Base-by-base conservation (phyloP, 139 green algal species). In the Chlamydomonas sp. region DNA sequence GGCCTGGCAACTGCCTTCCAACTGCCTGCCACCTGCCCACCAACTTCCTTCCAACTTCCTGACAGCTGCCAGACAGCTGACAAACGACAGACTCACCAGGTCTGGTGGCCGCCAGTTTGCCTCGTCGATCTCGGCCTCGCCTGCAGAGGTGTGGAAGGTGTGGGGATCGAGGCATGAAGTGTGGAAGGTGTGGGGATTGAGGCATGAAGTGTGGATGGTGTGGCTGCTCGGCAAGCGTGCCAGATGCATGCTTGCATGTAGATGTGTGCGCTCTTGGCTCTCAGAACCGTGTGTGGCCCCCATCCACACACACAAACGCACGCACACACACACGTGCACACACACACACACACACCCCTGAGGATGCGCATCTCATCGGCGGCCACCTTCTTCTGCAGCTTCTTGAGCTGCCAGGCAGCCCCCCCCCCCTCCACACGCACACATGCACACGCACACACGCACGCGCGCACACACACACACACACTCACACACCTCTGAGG, bases 91-190 rank as follows among this genome's bases (percentile, higher is more conserved):
- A 62, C 28, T 31, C n/a, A 29, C 50, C 50, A 68, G 35, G 43
- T 65, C 59, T 33, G 31, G 5, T 5, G 48, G 74, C 69, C 50
- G 58, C 30, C 79, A 69, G n/a, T 74, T 60, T 31, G 43, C 13
- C 65, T 87, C 82, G 59, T 87, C 78, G 29, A 88, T 71, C 65
- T 81, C 80, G 61, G 78, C 69, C 68, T 90, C 83, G 5, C 88
- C 87, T 2, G 13, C 39, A 50, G 6, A 65, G 13, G 29, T 20
- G 22, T 38, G n/a, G n/a, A n/a, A n/a, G n/a, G n/a, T n/a, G n/a
- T n/a, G n/a, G n/a, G n/a, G n/a, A n/a, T n/a, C n/a, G n/a, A n/a
- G n/a, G n/a, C n/a, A n/a, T n/a, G n/a, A n/a, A n/a, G n/a, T n/a
- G n/a, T n/a, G n/a, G n/a, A n/a, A n/a, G n/a, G n/a, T n/a, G n/a